Evolutionary conservation across 768 basidiomycete species (phyloP), one percentile per base, ranked within the genome.

Genomic region (Russula emetica): DNA sequence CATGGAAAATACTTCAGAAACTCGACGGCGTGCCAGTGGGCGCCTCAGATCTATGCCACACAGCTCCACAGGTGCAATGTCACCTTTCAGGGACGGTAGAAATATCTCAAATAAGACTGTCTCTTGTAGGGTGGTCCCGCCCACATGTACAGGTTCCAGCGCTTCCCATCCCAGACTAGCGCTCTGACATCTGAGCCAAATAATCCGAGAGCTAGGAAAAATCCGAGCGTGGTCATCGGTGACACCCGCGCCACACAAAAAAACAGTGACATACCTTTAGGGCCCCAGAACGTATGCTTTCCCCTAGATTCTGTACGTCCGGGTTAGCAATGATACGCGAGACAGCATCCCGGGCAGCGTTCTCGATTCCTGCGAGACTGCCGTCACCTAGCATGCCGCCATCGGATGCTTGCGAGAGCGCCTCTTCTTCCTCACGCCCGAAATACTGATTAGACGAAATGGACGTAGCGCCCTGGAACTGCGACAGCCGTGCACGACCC

Each of bases 361-460:
- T 63, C 72, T 86, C 85, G 18, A 85, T 63, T 51, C 72, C 82
- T 5, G 88, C 84, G 40, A 86, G 73, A 55, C 63, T 78, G 62
- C 77, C 78, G 57, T 81, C 81, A 55, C 78, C 77, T 50, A 80
- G 71, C 62, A 86, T 71, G 55, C 82, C 86, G 24, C 81, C 87
- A 63, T 85, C 84, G 10, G 82, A 76, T 32, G 81, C 72, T 65
- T 77, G 66, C n/a, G 62, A 75, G 20, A 73, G 68, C 55, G 75
- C 69, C 10, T 83, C 83, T n/a, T 88, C 87, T 61, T 91, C 87
- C 60, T 89, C 86, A 18, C 94, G 83, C 2, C 96, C 97, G 75
- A 97, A 98, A 83, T 98, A 99, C 69, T 94, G 90, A 72, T 85
- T 95, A 18, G 94, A 96, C 0, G 94, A 96, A 71, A 98, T 98